Percentiles rank a stretch among this genome's conserved stretches.
These are phyloP conservation scores for Chytriomyces sp. DNA, from an alignment of 192 early-diverging fungal genomes.

Conservation along the genomic window DNA sequence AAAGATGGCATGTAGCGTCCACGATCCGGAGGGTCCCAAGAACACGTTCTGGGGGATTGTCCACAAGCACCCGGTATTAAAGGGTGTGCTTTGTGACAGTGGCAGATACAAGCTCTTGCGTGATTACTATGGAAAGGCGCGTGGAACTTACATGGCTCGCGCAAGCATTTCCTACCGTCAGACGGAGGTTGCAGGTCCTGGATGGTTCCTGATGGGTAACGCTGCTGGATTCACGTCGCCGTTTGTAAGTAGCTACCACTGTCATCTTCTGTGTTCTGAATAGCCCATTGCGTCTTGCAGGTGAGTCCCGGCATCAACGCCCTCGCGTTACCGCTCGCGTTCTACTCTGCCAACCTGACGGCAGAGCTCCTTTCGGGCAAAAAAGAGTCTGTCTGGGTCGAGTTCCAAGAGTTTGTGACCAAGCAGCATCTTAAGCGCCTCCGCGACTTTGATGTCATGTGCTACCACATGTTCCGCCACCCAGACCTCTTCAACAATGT, in stretches of 20 bases:
- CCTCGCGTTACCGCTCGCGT: not conserved
- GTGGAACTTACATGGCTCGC: not conserved
- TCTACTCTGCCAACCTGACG: not conserved
- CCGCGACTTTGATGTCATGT: not conserved
- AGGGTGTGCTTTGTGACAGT: too few relatives aligned
- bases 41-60: conserved; percentile 10
- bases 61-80: too few relatives aligned
- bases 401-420: not conserved
- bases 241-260: too few relatives aligned
- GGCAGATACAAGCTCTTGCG: not conserved
- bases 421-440: not conserved
- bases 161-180: not conserved
- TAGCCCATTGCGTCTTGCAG: too few relatives aligned
- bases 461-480: conserved; percentile 9
- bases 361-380: not conserved
- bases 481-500: not conserved
- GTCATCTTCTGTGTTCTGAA: too few relatives aligned
- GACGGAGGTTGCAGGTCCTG: not conserved
- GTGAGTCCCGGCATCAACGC: conserved; percentile 4
- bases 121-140: not conserved
- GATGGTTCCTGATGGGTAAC: conserved; percentile 5
- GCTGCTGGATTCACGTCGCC: conserved; percentile 12
- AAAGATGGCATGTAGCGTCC: too few relatives aligned
- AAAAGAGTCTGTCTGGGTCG: too few relatives aligned
- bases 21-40: not conserved